Percentiles rank a stretch among this genome's conserved stretches.
phyloP scores from a whole-genome alignment of 2,329 filamentous ascomycete species.

The Coleophoma crateriformis region DNA sequence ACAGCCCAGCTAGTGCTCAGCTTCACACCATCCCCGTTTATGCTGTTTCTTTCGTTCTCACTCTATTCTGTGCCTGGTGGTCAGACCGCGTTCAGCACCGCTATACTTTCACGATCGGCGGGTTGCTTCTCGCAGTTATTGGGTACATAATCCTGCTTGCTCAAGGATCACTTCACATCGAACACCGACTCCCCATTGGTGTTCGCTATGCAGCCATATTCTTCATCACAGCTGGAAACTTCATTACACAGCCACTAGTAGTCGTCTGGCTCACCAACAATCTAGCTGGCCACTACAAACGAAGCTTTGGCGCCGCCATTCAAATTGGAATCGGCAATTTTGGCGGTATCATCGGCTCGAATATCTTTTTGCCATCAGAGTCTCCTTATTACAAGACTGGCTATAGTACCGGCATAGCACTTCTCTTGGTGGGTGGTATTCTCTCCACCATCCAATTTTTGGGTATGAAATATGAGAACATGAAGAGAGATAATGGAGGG shows the following conservation, averaged over 20 bases:
- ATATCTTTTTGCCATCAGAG: constrained; percentile 25
- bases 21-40: constrained; percentile 33
- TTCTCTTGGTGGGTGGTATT: too few relatives aligned
- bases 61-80: constrained; percentile 24
- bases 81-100: constrained; percentile 30
- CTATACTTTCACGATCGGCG: constrained; percentile 27
- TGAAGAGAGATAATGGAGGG: neutral
- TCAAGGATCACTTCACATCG: constrained; percentile 9
- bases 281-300: constrained; percentile 45
- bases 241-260: constrained; percentile 24
- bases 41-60: constrained; percentile 23
- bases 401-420: too few relatives aligned
- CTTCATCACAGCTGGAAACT: constrained; percentile 27
- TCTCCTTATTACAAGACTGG: too few relatives aligned
- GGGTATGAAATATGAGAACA: too few relatives aligned
- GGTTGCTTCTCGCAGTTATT: constrained; percentile 20
- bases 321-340: constrained; percentile 44
- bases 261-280: constrained; percentile 47
- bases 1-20: constrained; percentile 27
- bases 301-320: constrained; percentile 40
- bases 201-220: constrained; percentile 30
- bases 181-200: constrained; percentile 39
- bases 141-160: constrained; percentile 29
- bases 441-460: too few relatives aligned
- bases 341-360: constrained; percentile 29